Percentiles rank a stretch among this genome's conserved stretches.
Conservation (phyloP, 495 filamentous ascomycete genomes). For the Daldinia bambusicola region DNA sequence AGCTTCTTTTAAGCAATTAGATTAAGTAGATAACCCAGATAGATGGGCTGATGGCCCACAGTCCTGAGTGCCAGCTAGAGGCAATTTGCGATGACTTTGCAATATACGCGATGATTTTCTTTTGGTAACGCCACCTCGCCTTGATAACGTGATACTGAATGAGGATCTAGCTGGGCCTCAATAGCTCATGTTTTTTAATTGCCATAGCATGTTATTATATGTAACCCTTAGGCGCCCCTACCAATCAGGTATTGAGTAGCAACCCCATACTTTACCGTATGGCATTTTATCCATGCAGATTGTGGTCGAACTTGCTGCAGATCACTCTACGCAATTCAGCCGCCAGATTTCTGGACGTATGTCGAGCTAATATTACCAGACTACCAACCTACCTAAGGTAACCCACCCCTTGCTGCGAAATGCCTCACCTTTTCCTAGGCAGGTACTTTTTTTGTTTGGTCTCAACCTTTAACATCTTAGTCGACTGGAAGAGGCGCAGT, state of each 20-base stretch:
- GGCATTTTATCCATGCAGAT: conserved; percentile 33
- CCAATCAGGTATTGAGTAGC: conserved; percentile 23
- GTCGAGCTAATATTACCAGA: conserved; percentile 36
- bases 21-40: background rate
- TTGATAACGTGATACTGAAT: background rate
- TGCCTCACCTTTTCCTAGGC: too few species aligned
- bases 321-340: conserved; percentile 38
- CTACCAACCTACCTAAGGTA: too few species aligned
- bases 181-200: background rate
- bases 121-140: background rate
- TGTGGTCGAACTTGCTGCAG: conserved; percentile 14
- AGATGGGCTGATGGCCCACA: background rate
- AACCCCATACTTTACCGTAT: conserved; percentile 14
- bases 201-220: too few species aligned
- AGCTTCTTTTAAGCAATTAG: background rate
- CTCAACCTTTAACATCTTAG: too few species aligned
- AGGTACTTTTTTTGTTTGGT: too few species aligned
- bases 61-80: background rate
- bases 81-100: background rate
- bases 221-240: background rate
- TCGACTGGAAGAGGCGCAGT: too few species aligned
- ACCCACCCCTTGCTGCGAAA: conserved; percentile 6
- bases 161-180: background rate
- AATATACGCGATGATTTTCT: conserved; percentile 4
- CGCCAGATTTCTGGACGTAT: conserved; percentile 23